phyloP scores from a whole-genome alignment of 2,329 filamentous ascomycete species.

The Cladobotryum protrusum region DNA sequence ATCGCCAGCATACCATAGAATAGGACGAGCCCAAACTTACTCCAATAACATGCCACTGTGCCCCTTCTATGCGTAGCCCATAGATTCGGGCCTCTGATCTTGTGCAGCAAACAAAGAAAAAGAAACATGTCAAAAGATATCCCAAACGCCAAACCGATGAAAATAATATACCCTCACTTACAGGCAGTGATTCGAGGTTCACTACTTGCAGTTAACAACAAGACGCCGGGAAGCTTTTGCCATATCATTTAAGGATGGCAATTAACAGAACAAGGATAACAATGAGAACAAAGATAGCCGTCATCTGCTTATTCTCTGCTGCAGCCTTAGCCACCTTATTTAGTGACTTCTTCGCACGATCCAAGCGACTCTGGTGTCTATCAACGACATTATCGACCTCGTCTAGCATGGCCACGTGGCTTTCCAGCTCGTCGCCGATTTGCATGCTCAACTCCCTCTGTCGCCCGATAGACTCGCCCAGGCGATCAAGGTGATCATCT shows the following conservation, averaged over 20 bases:
- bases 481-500: constrained; percentile 82
- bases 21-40: not conserved
- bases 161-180: not conserved
- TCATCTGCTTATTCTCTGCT: constrained; percentile 82
- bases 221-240: not conserved
- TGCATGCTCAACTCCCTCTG: constrained; percentile 91
- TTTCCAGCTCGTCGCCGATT: constrained; percentile 92
- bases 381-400: constrained; percentile 81
- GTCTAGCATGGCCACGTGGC: constrained; percentile 81
- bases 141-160: not conserved
- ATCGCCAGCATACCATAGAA: not conserved
- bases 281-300: constrained; percentile 73
- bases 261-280: constrained; percentile 78
- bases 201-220: too few relatives aligned
- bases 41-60: not conserved
- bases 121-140: not conserved
- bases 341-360: constrained; percentile 67
- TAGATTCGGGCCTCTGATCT: not conserved
- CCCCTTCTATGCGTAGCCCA: not conserved
- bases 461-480: constrained; percentile 80
- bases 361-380: constrained; percentile 68
- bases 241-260: constrained; percentile 63
- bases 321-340: constrained; percentile 67
- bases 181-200: not conserved
- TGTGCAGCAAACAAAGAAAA: not conserved